Base-by-base conservation (phyloP, 2,329 filamentous ascomycete genomes). In the Ceratocystiopsis minuta region DNA sequence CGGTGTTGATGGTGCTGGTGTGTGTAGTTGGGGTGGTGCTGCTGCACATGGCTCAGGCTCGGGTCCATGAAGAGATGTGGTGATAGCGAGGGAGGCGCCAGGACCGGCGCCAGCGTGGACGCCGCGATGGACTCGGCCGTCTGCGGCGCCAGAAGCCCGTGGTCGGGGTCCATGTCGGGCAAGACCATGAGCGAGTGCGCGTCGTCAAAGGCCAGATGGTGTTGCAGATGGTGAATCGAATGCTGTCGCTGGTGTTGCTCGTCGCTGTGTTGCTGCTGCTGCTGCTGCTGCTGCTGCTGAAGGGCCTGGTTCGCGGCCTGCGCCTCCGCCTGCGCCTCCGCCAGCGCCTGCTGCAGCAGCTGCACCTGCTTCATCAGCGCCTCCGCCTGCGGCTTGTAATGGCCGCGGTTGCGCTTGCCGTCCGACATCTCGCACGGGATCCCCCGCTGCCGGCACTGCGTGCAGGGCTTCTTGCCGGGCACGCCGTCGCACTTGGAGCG, bases 321-420 rank as follows among this genome's bases (percentile, higher is more conserved):
- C 24, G 41, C 36, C n/a, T 45, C 44, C 0, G 41, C 44, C 6
- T 20, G 41, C 24, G 41, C 36, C n/a, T 45, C 44, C 20, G 44
- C 41, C 18, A 43, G 34, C 6, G 41, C 44, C 17, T 33, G 34
- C 16, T 45, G 41, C 2, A 45, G 41, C 15, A 33, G 14, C 16
- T 28, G 38, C 32, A 45, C 44, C 13, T 38, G 38, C 28, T 38
- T 40, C 4, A 38, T 14, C 15, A 45, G 38, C 7, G 44, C 44
- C 16, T 45, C 44, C n/a, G 41, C 44, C 38, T 45, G 44, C 15
- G 44, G 44, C n/a, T 45, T 45, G 41, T 45, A 45, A 37, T 45
- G 43, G 3, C 44, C 44, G n/a, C 44, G 41, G 36, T 45, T 45
- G 31, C 44, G 41, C 28, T 45, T 45, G 31, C 44, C 44, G 18